Evolutionary conservation across 768 basidiomycete species (phyloP).

Genomic region (Vararia minispora): DNA sequence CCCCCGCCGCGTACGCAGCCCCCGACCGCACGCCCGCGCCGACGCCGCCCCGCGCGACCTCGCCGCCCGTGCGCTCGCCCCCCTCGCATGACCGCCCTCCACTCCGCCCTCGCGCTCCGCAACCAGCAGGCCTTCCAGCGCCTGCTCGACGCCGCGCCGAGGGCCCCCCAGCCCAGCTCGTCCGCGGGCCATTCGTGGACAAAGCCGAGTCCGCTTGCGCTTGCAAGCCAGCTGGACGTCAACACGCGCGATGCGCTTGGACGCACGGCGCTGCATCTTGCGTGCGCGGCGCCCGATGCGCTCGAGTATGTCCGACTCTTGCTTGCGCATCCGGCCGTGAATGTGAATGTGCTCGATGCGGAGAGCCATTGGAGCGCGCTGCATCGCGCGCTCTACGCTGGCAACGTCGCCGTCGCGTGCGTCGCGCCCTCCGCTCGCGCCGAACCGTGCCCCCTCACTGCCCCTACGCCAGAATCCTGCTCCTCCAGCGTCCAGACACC

Average conservation of each 20-base stretch:
- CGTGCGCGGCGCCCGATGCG: slow-evolving; percentile 48
- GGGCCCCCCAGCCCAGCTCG: slow-evolving; percentile 24
- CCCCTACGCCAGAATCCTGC: slow-evolving; percentile 52
- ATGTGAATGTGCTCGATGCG: slow-evolving; percentile 67
- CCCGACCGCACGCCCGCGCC: too few relatives aligned
- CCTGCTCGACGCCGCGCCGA: slow-evolving; percentile 40
- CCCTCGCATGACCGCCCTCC: slow-evolving; percentile 65
- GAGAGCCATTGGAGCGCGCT: slow-evolving; percentile 91
- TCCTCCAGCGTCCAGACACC: slow-evolving; percentile 65
- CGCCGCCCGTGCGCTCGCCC: too few relatives aligned
- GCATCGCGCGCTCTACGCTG: slow-evolving; percentile 76
- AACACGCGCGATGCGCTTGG: slow-evolving; percentile 67
- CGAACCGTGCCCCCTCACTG: too few relatives aligned
- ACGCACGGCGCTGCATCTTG: slow-evolving; percentile 73
- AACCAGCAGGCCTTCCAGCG: slow-evolving; percentile 71
- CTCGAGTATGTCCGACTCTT: slow-evolving; percentile 72
- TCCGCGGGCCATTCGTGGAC: slow-evolving; percentile 52
- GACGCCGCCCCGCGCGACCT: too few relatives aligned
- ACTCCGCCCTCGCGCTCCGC: slow-evolving; percentile 60
- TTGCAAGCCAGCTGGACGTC: slow-evolving; percentile 33
- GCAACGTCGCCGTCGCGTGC: slow-evolving; percentile 62
- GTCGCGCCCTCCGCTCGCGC: too few relatives aligned
- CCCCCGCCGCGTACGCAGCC: too few relatives aligned
- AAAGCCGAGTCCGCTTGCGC: slow-evolving; percentile 29
- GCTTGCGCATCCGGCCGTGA: slow-evolving; percentile 62